Evolutionary conservation across 2,329 filamentous ascomycete genomes (phyloP).

Genomic region (Arthroderma sp.): DNA sequence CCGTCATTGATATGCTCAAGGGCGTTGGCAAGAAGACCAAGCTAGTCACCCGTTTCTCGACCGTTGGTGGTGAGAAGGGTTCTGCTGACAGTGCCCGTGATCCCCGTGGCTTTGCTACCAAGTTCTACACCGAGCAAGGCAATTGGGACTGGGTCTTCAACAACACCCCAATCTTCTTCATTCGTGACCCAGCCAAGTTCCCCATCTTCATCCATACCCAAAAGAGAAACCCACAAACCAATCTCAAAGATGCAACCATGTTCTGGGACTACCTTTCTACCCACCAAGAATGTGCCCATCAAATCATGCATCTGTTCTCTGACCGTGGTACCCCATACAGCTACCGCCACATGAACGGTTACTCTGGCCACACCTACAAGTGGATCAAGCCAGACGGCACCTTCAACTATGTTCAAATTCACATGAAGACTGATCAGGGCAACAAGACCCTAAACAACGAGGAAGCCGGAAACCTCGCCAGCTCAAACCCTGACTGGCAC

Average conservation of each 20-base stretch:
- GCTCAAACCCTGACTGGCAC: conserved; percentile 48
- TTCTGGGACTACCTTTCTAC: conserved; percentile 55
- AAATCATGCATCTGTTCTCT: conserved; percentile 53
- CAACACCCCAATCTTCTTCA: conserved; percentile 56
- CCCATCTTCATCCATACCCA: conserved; percentile 62
- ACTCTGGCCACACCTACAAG: conserved; percentile 55
- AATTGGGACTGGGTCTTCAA: conserved; percentile 53
- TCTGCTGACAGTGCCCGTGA: conserved; percentile 60
- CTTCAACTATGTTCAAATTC: conserved; percentile 54
- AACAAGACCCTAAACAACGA: conserved; percentile 46
- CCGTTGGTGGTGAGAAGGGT: conserved; percentile 60
- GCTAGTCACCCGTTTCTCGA: conserved; percentile 56
- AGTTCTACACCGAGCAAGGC: conserved; percentile 61
- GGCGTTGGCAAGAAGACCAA: conserved; percentile 57
- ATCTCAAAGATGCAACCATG: conserved; percentile 54
- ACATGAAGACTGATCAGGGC: conserved; percentile 51
- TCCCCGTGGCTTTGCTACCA: conserved; percentile 58
- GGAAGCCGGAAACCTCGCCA: conserved; percentile 41
- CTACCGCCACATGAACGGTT: conserved; percentile 54
- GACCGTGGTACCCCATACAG: conserved; percentile 54
- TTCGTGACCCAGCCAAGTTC: conserved; percentile 61
- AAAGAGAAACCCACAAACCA: conserved; percentile 58
- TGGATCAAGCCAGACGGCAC: conserved; percentile 52
- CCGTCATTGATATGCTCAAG: conserved; percentile 36
- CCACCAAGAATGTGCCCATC: conserved; percentile 50